These are phyloP conservation scores for Talaromyces sp. DNA, from an alignment of 2,329 filamentous ascomycete genomes.

Conservation along the genomic window DNA sequence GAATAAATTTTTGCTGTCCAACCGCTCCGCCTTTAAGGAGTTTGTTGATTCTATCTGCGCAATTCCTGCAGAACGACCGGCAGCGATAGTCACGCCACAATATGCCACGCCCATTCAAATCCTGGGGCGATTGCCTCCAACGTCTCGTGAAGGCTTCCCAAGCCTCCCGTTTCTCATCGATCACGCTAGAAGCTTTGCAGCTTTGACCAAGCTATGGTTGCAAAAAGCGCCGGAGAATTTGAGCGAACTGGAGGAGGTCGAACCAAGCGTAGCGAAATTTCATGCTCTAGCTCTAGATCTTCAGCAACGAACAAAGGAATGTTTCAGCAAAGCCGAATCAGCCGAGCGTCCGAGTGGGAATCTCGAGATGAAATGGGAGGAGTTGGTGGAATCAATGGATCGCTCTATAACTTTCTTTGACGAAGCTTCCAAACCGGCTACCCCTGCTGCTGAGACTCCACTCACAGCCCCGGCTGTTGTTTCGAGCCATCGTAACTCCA, in stretches of 20 bases:
- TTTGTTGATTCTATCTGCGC: conserved; percentile 84
- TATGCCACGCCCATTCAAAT: conserved; percentile 94
- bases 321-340: conserved; percentile 43
- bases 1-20: conserved; percentile 75
- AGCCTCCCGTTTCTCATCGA: conserved; percentile 91
- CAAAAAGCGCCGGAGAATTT: conserved; percentile 38
- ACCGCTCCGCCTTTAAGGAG: conserved; percentile 74
- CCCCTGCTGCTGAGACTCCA: conserved; percentile 32
- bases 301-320: conserved; percentile 42
- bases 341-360: conserved; percentile 45
- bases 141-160: conserved; percentile 84
- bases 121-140: conserved; percentile 70
- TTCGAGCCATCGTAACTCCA: conserved; percentile 37
- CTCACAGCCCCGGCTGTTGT: conserved; percentile 26
- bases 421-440: conserved; percentile 35
- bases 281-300: conserved; percentile 41
- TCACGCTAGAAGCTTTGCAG: conserved; percentile 76
- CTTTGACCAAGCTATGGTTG: conserved; percentile 62
- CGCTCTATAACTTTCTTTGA: conserved; percentile 39
- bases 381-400: conserved; percentile 46
- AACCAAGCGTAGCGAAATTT: conserved; percentile 37
- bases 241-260: conserved; percentile 34
- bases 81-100: conserved; percentile 65
- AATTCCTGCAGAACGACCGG: conserved; percentile 66
- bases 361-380: conserved; percentile 47